Evolutionary conservation across 495 filamentous ascomycete genomes (phyloP), one percentile per base, ranked within the genome.

Genomic region (Aspergillus funiculosus): DNA sequence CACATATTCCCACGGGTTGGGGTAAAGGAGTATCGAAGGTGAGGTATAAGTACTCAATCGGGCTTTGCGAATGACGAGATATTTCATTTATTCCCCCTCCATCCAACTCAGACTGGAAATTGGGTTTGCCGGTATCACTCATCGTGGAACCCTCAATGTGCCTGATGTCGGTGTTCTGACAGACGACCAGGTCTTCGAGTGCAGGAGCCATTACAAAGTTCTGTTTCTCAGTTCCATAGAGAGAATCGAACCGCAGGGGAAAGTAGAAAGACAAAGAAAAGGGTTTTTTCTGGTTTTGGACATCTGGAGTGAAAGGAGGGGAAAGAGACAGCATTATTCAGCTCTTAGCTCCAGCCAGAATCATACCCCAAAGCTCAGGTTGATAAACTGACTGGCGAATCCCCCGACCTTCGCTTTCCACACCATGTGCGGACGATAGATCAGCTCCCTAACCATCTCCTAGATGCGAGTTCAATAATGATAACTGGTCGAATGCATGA

Each of bases 21-120:
- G 86, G 86, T 5, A 90, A 54, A 9, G 69, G 58, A 5, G 85
- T 91, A 13, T 82, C 75, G 46, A 88, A 85, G 26, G 79, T 85
- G 13, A 94, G 71, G 57, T 90, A 91, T 20, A 79, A 73, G 57
- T 80, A 78, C 7, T 77, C 69, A 44, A 92, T 84, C 15, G 37
- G 28, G 6, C 2, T 41, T 14, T 48, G 37, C 22, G 37, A 6
- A 9, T 21, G 35, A 10, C 13, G 9, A 14, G 21, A 22, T 18
- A 1, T 20, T 22, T 38, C 18, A 11, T 5, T 21, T 4, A 20
- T 38, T 20, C 18, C 6, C 8, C 22, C 20, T 8, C 19, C 37
- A 11, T 6, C 29, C 29, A 8, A 21, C 15, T 27, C 1, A 15
- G 7, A 17, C 13, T 25, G 14, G 6, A 13, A 4, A 22, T 14